These are phyloP conservation scores for Pythium sp. DNA, from an alignment of 352 stramenopile species.

Conservation along the genomic window DNA sequence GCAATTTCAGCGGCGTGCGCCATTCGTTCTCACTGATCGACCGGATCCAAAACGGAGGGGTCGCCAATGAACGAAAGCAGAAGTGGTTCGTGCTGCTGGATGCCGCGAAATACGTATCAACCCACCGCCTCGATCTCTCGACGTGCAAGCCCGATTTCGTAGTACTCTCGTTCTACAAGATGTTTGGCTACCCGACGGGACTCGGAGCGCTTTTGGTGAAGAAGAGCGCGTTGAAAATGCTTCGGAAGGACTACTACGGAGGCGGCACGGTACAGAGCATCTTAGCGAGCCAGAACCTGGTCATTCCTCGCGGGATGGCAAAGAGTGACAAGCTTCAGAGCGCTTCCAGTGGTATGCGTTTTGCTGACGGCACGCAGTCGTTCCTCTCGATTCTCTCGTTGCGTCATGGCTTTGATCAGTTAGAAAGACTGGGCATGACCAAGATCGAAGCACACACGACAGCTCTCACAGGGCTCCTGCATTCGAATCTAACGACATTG, in stretches of 20 bases:
- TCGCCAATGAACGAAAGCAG: neutral
- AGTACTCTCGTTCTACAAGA: conserved; percentile 80
- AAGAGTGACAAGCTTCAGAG: conserved; percentile 2
- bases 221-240: conserved; percentile 29
- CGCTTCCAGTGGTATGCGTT: conserved; percentile 14
- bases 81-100: conserved; percentile 70
- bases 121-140: conserved; percentile 53
- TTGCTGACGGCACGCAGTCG: conserved; percentile 66
- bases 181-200: conserved; percentile 75
- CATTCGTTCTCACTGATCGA: conserved; percentile 48
- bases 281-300: conserved; percentile 40
- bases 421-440: conserved; percentile 44
- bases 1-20: conserved; percentile 69
- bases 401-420: conserved; percentile 43
- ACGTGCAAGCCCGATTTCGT: conserved; percentile 56
- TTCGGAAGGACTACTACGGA: conserved; percentile 63
- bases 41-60: conserved; percentile 26
- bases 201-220: conserved; percentile 60
- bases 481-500: conserved; percentile 28
- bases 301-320: conserved; percentile 30
- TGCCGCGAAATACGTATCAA: conserved; percentile 65
- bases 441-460: conserved; percentile 47
- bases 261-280: conserved; percentile 66
- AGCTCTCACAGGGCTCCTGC: conserved; percentile 39
- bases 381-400: conserved; percentile 66